A percentile compares a stretch with the other conserved stretches of the same genome.
Evolutionary conservation across 2,329 filamentous ascomycete genomes (phyloP).

Genomic region (Aspergillus alliaceus): DNA sequence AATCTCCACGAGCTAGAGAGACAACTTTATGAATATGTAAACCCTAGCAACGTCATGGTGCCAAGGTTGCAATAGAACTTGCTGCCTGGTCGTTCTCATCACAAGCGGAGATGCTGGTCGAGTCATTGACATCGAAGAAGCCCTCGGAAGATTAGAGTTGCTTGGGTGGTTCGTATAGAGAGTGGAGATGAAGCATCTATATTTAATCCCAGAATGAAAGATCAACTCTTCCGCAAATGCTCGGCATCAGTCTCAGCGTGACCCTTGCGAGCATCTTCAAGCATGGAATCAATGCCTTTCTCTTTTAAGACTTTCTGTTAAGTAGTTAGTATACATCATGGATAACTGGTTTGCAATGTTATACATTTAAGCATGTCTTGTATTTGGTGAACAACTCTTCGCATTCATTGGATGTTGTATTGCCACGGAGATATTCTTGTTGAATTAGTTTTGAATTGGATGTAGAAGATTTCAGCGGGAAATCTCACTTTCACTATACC

Average conservation of each 20-base stretch:
- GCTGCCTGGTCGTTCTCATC: background rate
- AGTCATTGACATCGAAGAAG: background rate
- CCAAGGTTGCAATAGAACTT: background rate
- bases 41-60: too few species aligned
- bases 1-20: background rate
- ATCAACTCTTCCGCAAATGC: constrained; percentile 51
- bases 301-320: constrained; percentile 78
- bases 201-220: background rate
- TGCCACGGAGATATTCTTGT: constrained; percentile 84
- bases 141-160: too few species aligned
- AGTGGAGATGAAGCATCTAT: background rate
- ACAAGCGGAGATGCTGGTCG: background rate
- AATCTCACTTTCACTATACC: constrained; percentile 91
- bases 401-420: constrained; percentile 82
- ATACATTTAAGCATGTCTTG: constrained; percentile 78
- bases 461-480: background rate
- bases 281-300: constrained; percentile 86
- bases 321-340: background rate
- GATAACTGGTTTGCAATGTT: background rate
- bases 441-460: constrained; percentile 10
- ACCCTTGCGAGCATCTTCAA: constrained; percentile 86
- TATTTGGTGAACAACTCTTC: constrained; percentile 84
- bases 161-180: background rate
- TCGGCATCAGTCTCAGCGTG: constrained; percentile 82
- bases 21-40: background rate